These are phyloP conservation scores for Fusarium caatingaense DNA, from an alignment of 2,329 filamentous ascomycete species.

Conservation along the genomic window DNA sequence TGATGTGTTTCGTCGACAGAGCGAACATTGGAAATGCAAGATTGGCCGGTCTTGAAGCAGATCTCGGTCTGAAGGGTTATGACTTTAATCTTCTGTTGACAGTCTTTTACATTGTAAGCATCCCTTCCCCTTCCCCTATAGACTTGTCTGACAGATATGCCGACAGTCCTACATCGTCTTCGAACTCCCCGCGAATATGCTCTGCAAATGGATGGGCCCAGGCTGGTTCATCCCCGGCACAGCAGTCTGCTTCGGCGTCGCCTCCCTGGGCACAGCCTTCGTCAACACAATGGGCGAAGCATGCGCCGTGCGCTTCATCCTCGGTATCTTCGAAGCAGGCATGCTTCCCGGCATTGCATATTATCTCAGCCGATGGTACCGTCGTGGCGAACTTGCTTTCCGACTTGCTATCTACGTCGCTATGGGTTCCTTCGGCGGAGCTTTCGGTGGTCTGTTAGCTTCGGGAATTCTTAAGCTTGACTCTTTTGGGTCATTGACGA, in stretches of 20 bases:
- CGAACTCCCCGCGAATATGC: constrained; percentile 72
- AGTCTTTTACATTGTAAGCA: constrained; percentile 15
- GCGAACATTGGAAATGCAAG: constrained; percentile 76
- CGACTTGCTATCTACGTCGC: constrained; percentile 18
- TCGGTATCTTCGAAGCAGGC: constrained; percentile 71
- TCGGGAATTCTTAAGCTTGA: constrained; percentile 17
- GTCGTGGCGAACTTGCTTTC: constrained; percentile 50
- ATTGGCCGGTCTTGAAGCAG: constrained; percentile 63
- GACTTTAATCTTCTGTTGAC: constrained; percentile 19
- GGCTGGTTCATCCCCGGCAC: constrained; percentile 70
- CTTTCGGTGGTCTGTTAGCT: constrained; percentile 1
- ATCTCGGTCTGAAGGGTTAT: constrained; percentile 67
- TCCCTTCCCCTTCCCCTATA: too few species aligned
- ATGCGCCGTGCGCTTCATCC: constrained; percentile 66
- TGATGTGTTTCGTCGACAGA: constrained; percentile 75
- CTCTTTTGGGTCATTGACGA: neutral
- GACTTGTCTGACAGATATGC: neutral
- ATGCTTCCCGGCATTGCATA: constrained; percentile 74
- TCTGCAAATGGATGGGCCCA: constrained; percentile 71
- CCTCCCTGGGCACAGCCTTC: constrained; percentile 16
- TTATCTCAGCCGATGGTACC: constrained; percentile 72
- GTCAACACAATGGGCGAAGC: constrained; percentile 26
- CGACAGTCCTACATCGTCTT: constrained; percentile 66
- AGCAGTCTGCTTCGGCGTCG: constrained; percentile 55
- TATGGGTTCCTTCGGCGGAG: constrained; percentile 24